Conservation (phyloP, 2,329 filamentous ascomycete species). For the Leptographium lundbergii region DNA sequence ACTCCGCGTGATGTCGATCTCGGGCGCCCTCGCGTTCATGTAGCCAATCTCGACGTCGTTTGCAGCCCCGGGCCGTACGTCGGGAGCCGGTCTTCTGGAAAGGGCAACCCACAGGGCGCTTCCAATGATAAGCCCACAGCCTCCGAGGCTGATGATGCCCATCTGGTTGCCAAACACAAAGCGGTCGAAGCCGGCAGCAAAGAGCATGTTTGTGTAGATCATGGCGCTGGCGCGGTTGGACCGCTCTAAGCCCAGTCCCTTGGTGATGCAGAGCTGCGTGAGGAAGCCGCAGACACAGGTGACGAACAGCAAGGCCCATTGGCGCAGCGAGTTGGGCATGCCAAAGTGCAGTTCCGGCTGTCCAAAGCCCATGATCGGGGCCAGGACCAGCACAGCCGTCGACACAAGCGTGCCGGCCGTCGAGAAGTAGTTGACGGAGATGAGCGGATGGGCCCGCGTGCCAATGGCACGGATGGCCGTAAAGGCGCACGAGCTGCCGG, state of each 20-base stretch:
- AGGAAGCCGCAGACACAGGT: conserved; percentile 65
- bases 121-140: conserved; percentile 39
- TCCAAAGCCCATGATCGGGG: conserved; percentile 28
- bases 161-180: conserved; percentile 40
- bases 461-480: conserved; percentile 71
- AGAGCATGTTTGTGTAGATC: conserved; percentile 46
- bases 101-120: conserved; percentile 39
- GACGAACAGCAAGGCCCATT: conserved; percentile 57
- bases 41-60: conserved; percentile 23
- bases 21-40: conserved; percentile 5
- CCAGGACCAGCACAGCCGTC: conserved; percentile 41
- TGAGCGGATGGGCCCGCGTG: conserved; percentile 64
- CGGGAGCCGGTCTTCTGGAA: conserved; percentile 22
- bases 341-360: conserved; percentile 34
- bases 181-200: conserved; percentile 38
- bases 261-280: conserved; percentile 77
- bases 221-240: conserved; percentile 44
- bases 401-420: conserved; percentile 58
- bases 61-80: conserved; percentile 3
- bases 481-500: conserved; percentile 63
- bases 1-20: too few species aligned
- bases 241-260: conserved; percentile 57
- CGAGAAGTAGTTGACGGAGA: conserved; percentile 77
- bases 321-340: conserved; percentile 25
- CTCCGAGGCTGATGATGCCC: conserved; percentile 34